Conservation (phyloP, 2,329 filamentous ascomycete species). For the Calonectria crousiana region DNA sequence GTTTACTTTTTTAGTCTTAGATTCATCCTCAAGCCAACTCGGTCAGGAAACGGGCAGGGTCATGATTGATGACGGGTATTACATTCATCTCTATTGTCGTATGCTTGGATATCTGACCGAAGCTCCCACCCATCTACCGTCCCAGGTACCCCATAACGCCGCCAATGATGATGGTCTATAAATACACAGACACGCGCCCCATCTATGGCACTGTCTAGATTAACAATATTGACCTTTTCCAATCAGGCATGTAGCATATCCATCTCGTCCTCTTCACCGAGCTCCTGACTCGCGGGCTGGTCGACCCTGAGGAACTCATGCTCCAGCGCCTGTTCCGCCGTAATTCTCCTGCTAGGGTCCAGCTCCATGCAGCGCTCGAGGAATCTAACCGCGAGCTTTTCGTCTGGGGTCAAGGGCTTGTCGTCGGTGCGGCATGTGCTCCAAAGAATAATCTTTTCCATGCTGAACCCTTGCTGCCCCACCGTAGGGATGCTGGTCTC, state of each 20-base stretch:
- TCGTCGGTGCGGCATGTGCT: slow-evolving; percentile 81
- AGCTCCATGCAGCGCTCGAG: slow-evolving; percentile 80
- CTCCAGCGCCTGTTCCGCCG: slow-evolving; percentile 78
- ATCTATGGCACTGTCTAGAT: background rate
- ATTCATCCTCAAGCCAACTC: background rate
- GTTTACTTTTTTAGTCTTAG: background rate
- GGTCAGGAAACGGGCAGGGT: slow-evolving; percentile 1
- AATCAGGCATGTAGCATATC: slow-evolving; percentile 56
- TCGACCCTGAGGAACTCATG: slow-evolving; percentile 74
- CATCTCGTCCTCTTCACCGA: slow-evolving; percentile 66
- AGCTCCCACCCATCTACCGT: slow-evolving; percentile 24
- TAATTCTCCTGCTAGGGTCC: slow-evolving; percentile 80
- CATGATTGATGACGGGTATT: slow-evolving; percentile 29
- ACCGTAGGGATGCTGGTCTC: slow-evolving; percentile 95
- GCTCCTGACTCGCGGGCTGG: slow-evolving; percentile 44
- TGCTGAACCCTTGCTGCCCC: slow-evolving; percentile 83
- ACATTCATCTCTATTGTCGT: slow-evolving; percentile 27
- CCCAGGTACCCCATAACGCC: slow-evolving; percentile 22
- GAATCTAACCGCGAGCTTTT: slow-evolving; percentile 80
- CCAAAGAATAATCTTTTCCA: slow-evolving; percentile 97
- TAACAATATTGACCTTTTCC: background rate
- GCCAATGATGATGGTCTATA: slow-evolving; percentile 21
- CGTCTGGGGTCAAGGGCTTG: slow-evolving; percentile 71
- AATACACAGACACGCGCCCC: slow-evolving; percentile 17
- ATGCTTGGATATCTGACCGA: slow-evolving; percentile 35